Evolutionary conservation across 495 filamentous ascomycete genomes (phyloP).

Genomic region (Tuber calosporum): DNA sequence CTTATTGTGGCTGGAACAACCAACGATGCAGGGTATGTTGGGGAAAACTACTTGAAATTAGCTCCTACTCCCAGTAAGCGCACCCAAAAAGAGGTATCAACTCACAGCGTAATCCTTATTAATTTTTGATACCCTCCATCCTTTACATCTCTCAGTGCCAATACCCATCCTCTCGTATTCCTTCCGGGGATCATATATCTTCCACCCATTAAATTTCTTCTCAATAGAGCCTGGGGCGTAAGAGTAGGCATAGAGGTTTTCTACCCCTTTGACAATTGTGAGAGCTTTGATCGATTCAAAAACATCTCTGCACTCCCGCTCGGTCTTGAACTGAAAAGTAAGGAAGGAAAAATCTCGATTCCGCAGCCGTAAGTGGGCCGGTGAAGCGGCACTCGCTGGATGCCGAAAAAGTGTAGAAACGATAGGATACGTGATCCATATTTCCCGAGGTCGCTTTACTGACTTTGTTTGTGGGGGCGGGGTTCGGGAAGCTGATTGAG

Average conservation of each 20-base stretch:
- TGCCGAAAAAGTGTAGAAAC: conserved; percentile 66
- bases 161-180: conserved; percentile 42
- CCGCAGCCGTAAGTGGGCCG: conserved; percentile 77
- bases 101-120: conserved; percentile 72
- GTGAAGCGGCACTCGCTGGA: conserved; percentile 61
- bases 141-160: conserved; percentile 46
- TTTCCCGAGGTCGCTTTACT: conserved; percentile 52
- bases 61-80: conserved; percentile 17
- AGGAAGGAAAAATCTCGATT: conserved; percentile 90
- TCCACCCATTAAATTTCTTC: conserved; percentile 71
- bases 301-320: conserved; percentile 70
- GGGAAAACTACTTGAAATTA: conserved; percentile 61
- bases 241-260: conserved; percentile 85
- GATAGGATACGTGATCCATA: conserved; percentile 91
- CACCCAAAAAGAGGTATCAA: conserved; percentile 9
- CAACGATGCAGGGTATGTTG: conserved; percentile 86
- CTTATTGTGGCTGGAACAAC: conserved; percentile 81
- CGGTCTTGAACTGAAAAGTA: conserved; percentile 75
- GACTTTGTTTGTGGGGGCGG: conserved; percentile 12
- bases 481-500: conserved; percentile 10
- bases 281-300: conserved; percentile 78
- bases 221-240: conserved; percentile 70
- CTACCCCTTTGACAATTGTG: conserved; percentile 74
- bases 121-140: conserved; percentile 86
- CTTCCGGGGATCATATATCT: conserved; percentile 67